Base-by-base conservation (phyloP, 2,329 filamentous ascomycete genomes). In the Phialophora tarda region DNA sequence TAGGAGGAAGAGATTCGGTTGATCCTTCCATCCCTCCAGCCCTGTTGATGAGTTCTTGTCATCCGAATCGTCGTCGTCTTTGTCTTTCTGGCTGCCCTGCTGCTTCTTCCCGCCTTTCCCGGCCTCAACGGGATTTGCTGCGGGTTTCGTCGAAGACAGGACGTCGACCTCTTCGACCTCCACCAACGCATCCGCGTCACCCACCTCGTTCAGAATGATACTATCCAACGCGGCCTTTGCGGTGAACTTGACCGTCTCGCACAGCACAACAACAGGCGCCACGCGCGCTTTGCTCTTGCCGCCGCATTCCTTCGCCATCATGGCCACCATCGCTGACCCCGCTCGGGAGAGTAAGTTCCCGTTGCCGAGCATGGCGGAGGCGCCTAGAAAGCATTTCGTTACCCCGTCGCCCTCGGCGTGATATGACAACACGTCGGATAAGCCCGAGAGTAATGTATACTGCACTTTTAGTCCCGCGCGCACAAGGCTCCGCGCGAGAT, bases 321-420 rank as follows among this genome's bases (percentile, higher is more conserved):
- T 90, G 21, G 94, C 93, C 10, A 98, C 86, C 66, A 95, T 87
- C 26, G 91, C 92, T 3, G 93, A 97, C 67, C 95, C 95, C 10
- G 92, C 88, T 23, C 93, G 88, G 4, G 91, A 94, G 78, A 96
- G 96, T 73, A 99, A 85, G 38, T 91, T 87, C 7, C 95, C 95
- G 78, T 98, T 98, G 72, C 91, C 93, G 81, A 97, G 95, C 88
- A 99, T 95, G 47, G 92, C 91, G 76, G 97, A 93, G 4, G 93
- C 93, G 12, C 93, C 93, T 1, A 99, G 83, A 59, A 98, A 86
- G 10, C 95, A 88, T 73, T 89, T 88, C 6, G 89, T 91, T 0
- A 86, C 88, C 5, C 54, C 44, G 41, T 88, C 83, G 21, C 48
- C 48, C 6, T 12, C n/a, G 5, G 59, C 23, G 32, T 41, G 47